phyloP scores from a whole-genome alignment of 768 basidiomycete species.

The Tulasnella calospora region DNA sequence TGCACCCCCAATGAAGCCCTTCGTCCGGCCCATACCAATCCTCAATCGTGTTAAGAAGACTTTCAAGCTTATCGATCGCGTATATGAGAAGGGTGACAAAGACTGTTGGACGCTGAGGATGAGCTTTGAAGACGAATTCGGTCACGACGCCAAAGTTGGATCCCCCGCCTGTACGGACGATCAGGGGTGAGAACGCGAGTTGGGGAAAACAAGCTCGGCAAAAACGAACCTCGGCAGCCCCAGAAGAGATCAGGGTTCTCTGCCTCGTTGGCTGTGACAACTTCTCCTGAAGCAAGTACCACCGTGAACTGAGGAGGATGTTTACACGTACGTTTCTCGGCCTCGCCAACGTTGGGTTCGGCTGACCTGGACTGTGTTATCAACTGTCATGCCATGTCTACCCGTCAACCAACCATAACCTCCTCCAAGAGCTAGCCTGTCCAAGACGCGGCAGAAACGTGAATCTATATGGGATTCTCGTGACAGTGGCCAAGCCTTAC shows the following conservation, averaged over 20 bases:
- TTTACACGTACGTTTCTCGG: not conserved
- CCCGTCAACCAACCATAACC: constrained; percentile 10
- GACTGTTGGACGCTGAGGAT: constrained; percentile 43
- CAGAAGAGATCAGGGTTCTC: constrained; percentile 21
- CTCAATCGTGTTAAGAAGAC: not conserved
- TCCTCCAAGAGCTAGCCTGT: constrained; percentile 2
- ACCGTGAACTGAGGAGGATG: constrained; percentile 10
- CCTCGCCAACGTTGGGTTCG: not conserved
- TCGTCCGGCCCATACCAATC: not conserved
- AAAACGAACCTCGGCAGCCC: constrained; percentile 12
- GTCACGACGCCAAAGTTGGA: constrained; percentile 12
- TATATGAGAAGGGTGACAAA: not conserved
- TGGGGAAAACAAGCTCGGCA: not conserved
- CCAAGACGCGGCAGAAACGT: not conserved
- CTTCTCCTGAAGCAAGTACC: constrained; percentile 18
- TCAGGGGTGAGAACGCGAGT: not conserved
- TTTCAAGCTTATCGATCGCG: not conserved
- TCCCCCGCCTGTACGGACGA: constrained; percentile 8
- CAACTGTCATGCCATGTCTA: constrained; percentile 15
- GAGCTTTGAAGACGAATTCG: constrained; percentile 36
- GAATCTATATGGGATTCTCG: not conserved
- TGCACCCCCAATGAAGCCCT: not conserved
- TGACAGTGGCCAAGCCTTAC: constrained; percentile 11
- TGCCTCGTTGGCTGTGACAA: constrained; percentile 16
- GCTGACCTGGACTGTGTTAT: constrained; percentile 6